Evolutionary conservation across 805 yeast species (phyloP), one percentile per base, ranked within the genome.

Genomic region (Kodamaea sagamina): DNA sequence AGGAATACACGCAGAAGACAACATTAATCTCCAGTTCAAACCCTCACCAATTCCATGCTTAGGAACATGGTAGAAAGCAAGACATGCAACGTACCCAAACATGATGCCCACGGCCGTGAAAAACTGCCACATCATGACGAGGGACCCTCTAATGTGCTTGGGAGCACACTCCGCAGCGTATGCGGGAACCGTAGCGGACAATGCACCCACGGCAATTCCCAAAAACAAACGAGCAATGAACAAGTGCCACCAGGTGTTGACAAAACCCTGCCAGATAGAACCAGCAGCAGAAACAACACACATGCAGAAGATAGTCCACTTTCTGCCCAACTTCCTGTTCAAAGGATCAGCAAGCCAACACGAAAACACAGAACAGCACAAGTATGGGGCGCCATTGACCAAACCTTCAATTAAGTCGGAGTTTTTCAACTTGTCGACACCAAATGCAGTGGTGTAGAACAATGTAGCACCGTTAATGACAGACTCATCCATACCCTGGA

Each of bases 401-500:
- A 82, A 67, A 5, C 89, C 89, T 47, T 77, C 71, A 10, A 79
- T 59, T 76, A 84, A 78, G 40, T 76, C 74, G 34, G 79, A 72
- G 36, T 74, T 67, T 36, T 72, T 68, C 57, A 59, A 47, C 3
- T 45, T 43, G 16, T 46, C 45, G 34, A 84, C 68, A 2, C 81
- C 82, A 57, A 84, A 71, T 16, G 67, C 74, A 1, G 50, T 43
- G 2, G 86, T 86, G 58, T 80, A 84, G 48, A 74, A 77, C 17
- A 81, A 58, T 38, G 76, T 78, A 16, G 89, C 88, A 32, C 88
- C 89, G 49, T 82, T 81, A 47, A 80, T 67, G 10, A 81, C 88
- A 5, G 86, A 75, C 58, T 83, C 86, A 59, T 83, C 89, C 86
- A 81, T 81, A 41, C 89, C 89, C 57, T 83, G 89, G 29, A 82